Evolutionary conservation across 805 yeast genomes (phyloP).

Genomic region (Isabelozyma gotoi): DNA sequence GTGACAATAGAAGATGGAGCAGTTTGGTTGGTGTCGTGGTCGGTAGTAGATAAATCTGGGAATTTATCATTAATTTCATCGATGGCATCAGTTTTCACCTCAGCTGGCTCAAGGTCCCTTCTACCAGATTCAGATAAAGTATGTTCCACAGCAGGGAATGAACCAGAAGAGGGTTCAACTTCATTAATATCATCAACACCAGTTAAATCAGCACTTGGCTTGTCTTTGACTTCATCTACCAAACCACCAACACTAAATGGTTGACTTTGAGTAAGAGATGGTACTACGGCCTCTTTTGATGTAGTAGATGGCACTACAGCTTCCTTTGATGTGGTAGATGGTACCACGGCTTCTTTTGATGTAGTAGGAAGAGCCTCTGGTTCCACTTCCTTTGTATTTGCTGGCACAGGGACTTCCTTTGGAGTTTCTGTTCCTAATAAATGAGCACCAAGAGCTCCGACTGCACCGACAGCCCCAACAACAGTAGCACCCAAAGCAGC

Average conservation of each 20-base stretch:
- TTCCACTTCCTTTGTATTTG: neutral
- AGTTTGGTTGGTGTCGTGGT: slow-evolving; percentile 24
- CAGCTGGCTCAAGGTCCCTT: slow-evolving; percentile 3
- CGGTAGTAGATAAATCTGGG: slow-evolving; percentile 32
- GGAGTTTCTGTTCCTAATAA: slow-evolving; percentile 3
- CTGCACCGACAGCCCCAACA: slow-evolving; percentile 14
- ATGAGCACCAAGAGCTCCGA: slow-evolving; percentile 7
- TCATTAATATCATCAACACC: slow-evolving; percentile 20
- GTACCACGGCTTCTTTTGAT: neutral
- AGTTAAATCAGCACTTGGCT: slow-evolving; percentile 26
- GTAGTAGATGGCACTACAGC: neutral
- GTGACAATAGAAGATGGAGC: slow-evolving; percentile 35
- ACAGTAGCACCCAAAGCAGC: slow-evolving; percentile 17
- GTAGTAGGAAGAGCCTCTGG: neutral
- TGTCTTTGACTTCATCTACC: slow-evolving; percentile 27
- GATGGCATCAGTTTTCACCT: slow-evolving; percentile 3
- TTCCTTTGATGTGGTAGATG: neutral
- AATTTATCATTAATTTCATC: slow-evolving; percentile 24
- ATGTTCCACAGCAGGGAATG: neutral
- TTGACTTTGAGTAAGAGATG: neutral
- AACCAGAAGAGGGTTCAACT: slow-evolving; percentile 2
- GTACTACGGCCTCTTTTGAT: neutral
- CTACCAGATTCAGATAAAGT: neutral
- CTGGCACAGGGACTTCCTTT: slow-evolving; percentile 6
- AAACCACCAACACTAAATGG: slow-evolving; percentile 8